phyloP scores from a whole-genome alignment of 2,329 filamentous ascomycete species.

The Colletotrichum chlorophyti region DNA sequence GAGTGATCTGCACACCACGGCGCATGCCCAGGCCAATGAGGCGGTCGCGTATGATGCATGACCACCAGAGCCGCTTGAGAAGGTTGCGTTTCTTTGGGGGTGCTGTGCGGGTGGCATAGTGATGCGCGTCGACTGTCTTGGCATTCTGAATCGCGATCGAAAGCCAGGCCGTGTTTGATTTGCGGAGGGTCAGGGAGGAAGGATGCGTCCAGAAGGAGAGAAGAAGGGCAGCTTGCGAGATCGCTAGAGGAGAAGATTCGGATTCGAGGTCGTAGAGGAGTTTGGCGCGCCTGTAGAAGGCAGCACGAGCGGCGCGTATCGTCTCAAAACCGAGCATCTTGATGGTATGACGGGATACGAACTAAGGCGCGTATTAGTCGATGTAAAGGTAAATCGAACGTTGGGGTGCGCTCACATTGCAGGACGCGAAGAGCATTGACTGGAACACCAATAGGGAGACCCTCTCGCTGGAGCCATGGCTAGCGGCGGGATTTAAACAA shows the following conservation, averaged over 20 bases:
- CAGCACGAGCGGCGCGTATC: slow-evolving; percentile 50
- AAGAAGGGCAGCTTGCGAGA: slow-evolving; percentile 49
- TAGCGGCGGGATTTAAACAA: slow-evolving; percentile 33
- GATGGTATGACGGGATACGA: slow-evolving; percentile 46
- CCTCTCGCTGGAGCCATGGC: slow-evolving; percentile 32
- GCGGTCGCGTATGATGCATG: slow-evolving; percentile 58
- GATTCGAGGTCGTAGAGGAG: slow-evolving; percentile 53
- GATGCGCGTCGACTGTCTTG: slow-evolving; percentile 50
- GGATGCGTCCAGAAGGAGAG: slow-evolving; percentile 50
- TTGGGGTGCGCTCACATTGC: slow-evolving; percentile 39
- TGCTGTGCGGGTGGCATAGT: slow-evolving; percentile 43
- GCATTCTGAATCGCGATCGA: slow-evolving; percentile 57
- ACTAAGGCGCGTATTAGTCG: slow-evolving; percentile 41
- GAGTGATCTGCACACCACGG: slow-evolving; percentile 57
- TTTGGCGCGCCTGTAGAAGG: slow-evolving; percentile 47
- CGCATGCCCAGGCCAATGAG: slow-evolving; percentile 56
- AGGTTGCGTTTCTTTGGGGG: slow-evolving; percentile 46
- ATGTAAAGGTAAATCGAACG: not conserved
- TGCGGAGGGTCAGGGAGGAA: slow-evolving; percentile 37
- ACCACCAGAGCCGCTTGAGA: slow-evolving; percentile 62
- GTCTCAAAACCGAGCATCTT: slow-evolving; percentile 49
- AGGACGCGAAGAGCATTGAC: slow-evolving; percentile 52
- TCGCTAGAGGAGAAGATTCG: slow-evolving; percentile 47
- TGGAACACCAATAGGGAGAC: slow-evolving; percentile 54
- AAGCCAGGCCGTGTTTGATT: slow-evolving; percentile 56